These are phyloP conservation scores for Neofusicoccum kwambonambiense DNA, from an alignment of 2,329 filamentous ascomycete species.

Conservation along the genomic window DNA sequence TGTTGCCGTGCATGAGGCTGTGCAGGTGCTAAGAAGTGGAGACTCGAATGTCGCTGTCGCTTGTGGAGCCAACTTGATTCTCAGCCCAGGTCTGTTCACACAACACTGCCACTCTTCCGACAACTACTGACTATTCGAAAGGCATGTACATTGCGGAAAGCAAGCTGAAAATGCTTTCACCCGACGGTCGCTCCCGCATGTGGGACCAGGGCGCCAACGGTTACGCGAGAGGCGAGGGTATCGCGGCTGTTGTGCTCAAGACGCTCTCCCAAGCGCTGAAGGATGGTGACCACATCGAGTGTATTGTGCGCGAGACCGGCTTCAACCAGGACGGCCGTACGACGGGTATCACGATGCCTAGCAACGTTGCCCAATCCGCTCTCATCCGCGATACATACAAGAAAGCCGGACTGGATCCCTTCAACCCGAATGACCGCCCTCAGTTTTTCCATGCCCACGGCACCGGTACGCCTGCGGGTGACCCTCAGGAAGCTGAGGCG, in stretches of 20 bases:
- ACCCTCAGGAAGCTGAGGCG: slow-evolving; percentile 27
- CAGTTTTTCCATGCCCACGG: slow-evolving; percentile 42
- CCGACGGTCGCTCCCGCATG: slow-evolving; percentile 26
- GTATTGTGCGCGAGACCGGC: slow-evolving; percentile 36
- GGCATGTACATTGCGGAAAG: background rate
- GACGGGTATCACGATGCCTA: slow-evolving; percentile 42
- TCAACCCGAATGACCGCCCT: slow-evolving; percentile 3
- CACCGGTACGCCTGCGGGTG: slow-evolving; percentile 40
- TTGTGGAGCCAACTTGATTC: slow-evolving; percentile 25
- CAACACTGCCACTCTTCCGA: slow-evolving; percentile 31
- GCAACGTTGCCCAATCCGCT: slow-evolving; percentile 32
- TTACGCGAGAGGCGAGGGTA: slow-evolving; percentile 54
- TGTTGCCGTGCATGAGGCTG: slow-evolving; percentile 28
- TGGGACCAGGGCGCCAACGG: slow-evolving; percentile 47
- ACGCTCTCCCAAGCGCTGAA: slow-evolving; percentile 47
- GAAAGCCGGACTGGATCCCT: slow-evolving; percentile 33
- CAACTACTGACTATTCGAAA: slow-evolving; percentile 34
- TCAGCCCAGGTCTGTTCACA: slow-evolving; percentile 22
- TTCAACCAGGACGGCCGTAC: slow-evolving; percentile 41
- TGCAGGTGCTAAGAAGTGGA: slow-evolving; percentile 14
- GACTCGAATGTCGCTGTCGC: slow-evolving; percentile 22
- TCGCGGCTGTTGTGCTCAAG: slow-evolving; percentile 54
- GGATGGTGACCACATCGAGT: slow-evolving; percentile 47
- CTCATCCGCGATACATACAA: slow-evolving; percentile 39
- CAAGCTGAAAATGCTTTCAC: no score